Base-by-base conservation (phyloP, 2,329 filamentous ascomycete species). In the Aspergillus pseudoglaucus region DNA sequence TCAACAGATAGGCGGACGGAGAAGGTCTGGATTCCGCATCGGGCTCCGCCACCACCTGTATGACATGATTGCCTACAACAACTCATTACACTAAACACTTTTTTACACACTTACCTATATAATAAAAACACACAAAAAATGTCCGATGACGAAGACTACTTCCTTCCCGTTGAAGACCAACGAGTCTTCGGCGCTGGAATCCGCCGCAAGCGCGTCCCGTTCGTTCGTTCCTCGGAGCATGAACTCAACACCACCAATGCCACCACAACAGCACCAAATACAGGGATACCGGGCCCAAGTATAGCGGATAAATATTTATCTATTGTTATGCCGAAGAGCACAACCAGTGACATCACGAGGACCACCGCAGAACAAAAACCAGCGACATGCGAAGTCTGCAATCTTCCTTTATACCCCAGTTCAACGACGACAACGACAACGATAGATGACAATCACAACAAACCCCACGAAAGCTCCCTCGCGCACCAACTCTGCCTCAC, bases 151-250 rank as follows among this genome's bases (percentile, higher is more conserved):
- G 75, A 83, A 39, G 74, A 75, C 39, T 83, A 83, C 51, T 77
- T 76, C 15, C 68, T 78, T 2, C 81, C 82, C 0, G 69, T 82
- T 4, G 72, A 76, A 52, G 75, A 82, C 50, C 81, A 83, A 56
- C 75, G 76, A 10, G 75, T 78, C 48, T 85, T 83, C 53, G 79
- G 79, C 39, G 78, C 80, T 10, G 81, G 82, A n/a, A 75, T 85
- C 45, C 80, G 79, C 60, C 74, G 79, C 55, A 82, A 80, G 66
- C 73, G 70, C 45, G 76, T 85, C 39, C 70, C 74, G 5, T 85
- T 85, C 60, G 78, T 85, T 12, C 72, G 76, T 17, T 75, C 79
- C 17, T 68, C 70, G 48, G 51, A 72, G 54, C 53, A 65, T 52
- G 55, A 65, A 50, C 47, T 59, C 39, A 57, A 56, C 46, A 57